phyloP scores from a whole-genome alignment of 2,329 filamentous ascomycete genomes.

The Talaromyces sp. region DNA sequence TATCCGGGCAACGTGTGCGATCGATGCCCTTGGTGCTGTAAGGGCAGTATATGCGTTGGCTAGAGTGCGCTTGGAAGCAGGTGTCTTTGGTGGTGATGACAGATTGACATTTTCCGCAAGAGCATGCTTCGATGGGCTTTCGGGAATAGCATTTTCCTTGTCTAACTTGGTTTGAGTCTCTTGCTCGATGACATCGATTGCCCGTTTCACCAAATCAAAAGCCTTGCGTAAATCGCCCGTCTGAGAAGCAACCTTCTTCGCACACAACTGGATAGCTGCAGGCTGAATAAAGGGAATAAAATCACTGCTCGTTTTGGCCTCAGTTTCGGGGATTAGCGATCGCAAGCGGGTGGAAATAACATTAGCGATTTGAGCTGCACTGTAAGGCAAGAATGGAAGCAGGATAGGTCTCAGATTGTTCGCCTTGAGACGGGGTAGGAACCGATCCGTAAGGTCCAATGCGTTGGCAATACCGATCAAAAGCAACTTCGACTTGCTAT shows the following conservation, averaged over 20 bases:
- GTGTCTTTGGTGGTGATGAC: constrained; percentile 48
- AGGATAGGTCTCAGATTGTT: constrained; percentile 87
- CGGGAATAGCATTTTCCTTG: constrained; percentile 53
- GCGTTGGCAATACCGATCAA: constrained; percentile 95
- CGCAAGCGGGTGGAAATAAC: constrained; percentile 83
- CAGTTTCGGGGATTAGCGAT: constrained; percentile 58
- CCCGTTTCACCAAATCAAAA: constrained; percentile 87
- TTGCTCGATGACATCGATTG: constrained; percentile 81
- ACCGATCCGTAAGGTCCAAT: constrained; percentile 89
- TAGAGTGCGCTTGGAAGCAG: constrained; percentile 38
- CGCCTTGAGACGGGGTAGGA: constrained; percentile 86
- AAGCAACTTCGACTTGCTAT: constrained; percentile 72
- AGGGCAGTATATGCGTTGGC: constrained; percentile 62
- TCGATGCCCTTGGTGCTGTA: constrained; percentile 82
- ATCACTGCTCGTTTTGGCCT: constrained; percentile 44
- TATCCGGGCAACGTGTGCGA: constrained; percentile 86
- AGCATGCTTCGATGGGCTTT: constrained; percentile 69
- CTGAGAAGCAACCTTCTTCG: constrained; percentile 90
- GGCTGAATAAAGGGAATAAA: constrained; percentile 88
- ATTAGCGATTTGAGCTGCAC: constrained; percentile 76
- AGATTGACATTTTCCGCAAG: constrained; percentile 79
- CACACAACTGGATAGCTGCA: constrained; percentile 87
- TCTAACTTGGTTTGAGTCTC: constrained; percentile 75
- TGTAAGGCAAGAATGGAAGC: constrained; percentile 90
- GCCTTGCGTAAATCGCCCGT: constrained; percentile 92